phyloP scores from a whole-genome alignment of 2,329 filamentous ascomycete genomes.

The Neopestalotiopsis clavispora region DNA sequence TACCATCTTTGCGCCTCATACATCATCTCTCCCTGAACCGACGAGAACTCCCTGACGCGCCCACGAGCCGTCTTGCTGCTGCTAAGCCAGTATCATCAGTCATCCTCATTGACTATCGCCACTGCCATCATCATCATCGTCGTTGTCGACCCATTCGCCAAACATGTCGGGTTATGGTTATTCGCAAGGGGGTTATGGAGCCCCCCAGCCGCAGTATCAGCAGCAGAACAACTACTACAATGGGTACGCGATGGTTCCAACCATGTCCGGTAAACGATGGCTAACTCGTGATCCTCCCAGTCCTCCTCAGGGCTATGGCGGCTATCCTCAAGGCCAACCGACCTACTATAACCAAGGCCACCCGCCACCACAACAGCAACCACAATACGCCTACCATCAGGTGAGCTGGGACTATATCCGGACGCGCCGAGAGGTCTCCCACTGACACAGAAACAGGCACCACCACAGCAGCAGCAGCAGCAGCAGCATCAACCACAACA shows the following conservation, averaged over 20 bases:
- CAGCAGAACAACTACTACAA: conserved; percentile 35
- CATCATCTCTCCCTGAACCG: background rate
- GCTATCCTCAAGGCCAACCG: conserved; percentile 49
- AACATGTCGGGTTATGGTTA: conserved; percentile 39
- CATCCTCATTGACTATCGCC: background rate
- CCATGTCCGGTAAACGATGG: conserved; percentile 4
- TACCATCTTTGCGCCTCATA: background rate
- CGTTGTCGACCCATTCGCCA: conserved; percentile 4
- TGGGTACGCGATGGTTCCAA: conserved; percentile 25
- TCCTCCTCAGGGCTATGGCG: conserved; percentile 51
- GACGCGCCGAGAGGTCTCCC: background rate
- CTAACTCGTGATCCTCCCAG: conserved; percentile 27
- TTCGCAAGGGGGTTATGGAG: conserved; percentile 35
- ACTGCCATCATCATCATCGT: no score
- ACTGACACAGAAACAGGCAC: conserved; percentile 38
- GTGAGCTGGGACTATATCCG: background rate
- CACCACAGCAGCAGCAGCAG: conserved; percentile 42
- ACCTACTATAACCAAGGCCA: conserved; percentile 48
- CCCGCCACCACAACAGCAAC: conserved; percentile 50
- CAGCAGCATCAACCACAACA: conserved; percentile 46
- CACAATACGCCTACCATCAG: conserved; percentile 39
- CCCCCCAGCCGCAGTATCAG: conserved; percentile 35
- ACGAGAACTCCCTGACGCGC: conserved; percentile 3
- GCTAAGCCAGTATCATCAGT: background rate
- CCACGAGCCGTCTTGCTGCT: conserved; percentile 13